Evolutionary conservation across 495 filamentous ascomycete species (phyloP).

Genomic region (Terfezia claveryi): DNA sequence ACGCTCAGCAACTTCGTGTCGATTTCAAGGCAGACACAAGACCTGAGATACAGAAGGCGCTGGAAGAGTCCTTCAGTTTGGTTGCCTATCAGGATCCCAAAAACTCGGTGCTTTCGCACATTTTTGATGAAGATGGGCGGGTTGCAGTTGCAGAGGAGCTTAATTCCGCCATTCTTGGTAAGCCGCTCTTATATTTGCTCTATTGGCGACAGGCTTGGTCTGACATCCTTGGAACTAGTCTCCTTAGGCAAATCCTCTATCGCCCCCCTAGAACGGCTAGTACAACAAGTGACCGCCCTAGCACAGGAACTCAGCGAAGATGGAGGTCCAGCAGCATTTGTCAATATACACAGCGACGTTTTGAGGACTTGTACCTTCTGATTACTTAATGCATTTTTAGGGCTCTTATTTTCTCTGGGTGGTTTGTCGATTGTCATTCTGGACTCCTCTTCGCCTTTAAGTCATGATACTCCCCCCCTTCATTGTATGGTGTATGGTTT

Average conservation of each 20-base stretch:
- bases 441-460: no score
- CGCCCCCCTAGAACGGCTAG: conserved; percentile 67
- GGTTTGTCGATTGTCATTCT: no score
- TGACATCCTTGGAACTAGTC: conserved; percentile 27
- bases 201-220: no score
- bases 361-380: conserved; percentile 13
- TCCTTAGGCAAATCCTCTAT: conserved; percentile 75
- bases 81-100: conserved; percentile 69
- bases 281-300: conserved; percentile 68
- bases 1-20: conserved; percentile 53
- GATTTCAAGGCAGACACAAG: conserved; percentile 54
- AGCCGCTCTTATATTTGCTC: conserved; percentile 13
- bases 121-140: conserved; percentile 54
- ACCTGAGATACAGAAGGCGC: conserved; percentile 43
- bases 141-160: conserved; percentile 77
- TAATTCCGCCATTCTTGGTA: conserved; percentile 84
- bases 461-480: no score
- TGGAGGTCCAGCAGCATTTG: conserved; percentile 68
- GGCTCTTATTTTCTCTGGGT: no score
- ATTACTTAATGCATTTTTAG: no score
- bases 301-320: conserved; percentile 62
- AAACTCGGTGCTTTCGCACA: conserved; percentile 46
- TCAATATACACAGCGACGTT: conserved; percentile 53
- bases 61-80: conserved; percentile 72
- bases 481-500: no score